Conservation (phyloP, 495 filamentous ascomycete species). For the Zalerion maritima region DNA sequence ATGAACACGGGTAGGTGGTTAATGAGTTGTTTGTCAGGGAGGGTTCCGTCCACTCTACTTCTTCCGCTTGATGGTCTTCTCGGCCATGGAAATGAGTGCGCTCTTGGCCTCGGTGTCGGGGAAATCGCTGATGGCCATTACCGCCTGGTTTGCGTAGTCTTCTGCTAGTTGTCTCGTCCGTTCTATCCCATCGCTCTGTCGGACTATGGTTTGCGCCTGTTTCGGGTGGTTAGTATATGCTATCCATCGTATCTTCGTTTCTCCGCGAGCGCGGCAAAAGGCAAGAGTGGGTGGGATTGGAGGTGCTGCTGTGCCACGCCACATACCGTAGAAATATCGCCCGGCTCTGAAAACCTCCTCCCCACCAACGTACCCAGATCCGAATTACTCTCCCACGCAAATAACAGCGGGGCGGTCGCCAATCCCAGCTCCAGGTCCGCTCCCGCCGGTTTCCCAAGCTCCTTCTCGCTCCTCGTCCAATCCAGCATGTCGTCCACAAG, state of each 20-base stretch:
- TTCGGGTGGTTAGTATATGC: conserved; percentile 7
- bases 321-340: conserved; percentile 70
- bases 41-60: conserved; percentile 51
- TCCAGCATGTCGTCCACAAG: conserved; percentile 98
- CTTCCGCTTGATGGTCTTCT: conserved; percentile 76
- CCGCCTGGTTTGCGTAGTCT: conserved; percentile 80
- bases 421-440: conserved; percentile 89
- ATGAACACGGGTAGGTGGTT: too few species aligned
- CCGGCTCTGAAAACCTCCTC: conserved; percentile 69
- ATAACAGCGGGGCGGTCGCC: conserved; percentile 88
- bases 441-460: conserved; percentile 87
- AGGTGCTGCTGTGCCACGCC: too few species aligned
- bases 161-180: conserved; percentile 80
- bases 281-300: not conserved
- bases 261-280: conserved; percentile 1
- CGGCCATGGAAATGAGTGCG: conserved; percentile 82
- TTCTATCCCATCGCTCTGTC: conserved; percentile 70
- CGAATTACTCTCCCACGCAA: conserved; percentile 83
- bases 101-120: conserved; percentile 86
- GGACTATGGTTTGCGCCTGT: conserved; percentile 74
- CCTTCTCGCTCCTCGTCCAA: conserved; percentile 70
- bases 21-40: too few species aligned
- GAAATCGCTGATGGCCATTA: conserved; percentile 63
- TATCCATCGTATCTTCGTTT: conserved; percentile 1
- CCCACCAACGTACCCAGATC: conserved; percentile 82